Base-by-base conservation (phyloP, 2,329 filamentous ascomycete genomes). In the Fusarium scirpi region DNA sequence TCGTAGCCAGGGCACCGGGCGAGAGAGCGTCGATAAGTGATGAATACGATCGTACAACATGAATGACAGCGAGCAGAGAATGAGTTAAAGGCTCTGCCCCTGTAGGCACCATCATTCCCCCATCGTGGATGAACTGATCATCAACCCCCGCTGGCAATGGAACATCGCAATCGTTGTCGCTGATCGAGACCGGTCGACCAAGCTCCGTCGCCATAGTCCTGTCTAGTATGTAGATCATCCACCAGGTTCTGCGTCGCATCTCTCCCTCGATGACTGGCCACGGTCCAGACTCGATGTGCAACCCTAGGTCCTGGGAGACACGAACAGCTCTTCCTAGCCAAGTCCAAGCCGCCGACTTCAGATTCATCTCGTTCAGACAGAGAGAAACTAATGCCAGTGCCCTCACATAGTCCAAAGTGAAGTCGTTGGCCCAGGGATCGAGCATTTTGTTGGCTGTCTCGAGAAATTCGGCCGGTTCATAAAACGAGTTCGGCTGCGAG, bases 151-250 rank as follows among this genome's bases (percentile, higher is more conserved):
- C 91, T 0, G 95, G 95, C 27, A 97, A 87, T 24, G 88, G 85
- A 9, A 94, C 90, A 72, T 98, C 93, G 82, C 94, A 97, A 79
- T 98, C 95, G 32, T 89, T 87, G 74, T 98, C 95, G 76, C 94
- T 87, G 76, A 98, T 97, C 70, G 94, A 81, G 59, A 92, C 88
- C 1, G 95, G 94, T 53, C 92, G 90, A 11, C 93, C 92, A 34
- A 94, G 85, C 77, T 97, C 94, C 15, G 97, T 84, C 0, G 94
- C 90, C 52, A 97, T 83, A 27, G 92, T 87, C 67, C 94, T 89
- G 81, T 99, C 96, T 82, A 94, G 90, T 46, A 94, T 89, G 80
- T 98, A 98, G 60, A 97, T 89, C 16, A 93, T 90, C 94, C 96
- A 99, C 95, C 95, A 99, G 4, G 96, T 89, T 58, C 94, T 87